Base-by-base conservation (phyloP, 768 basidiomycete genomes). In the Termitomyces eurrhizus region DNA sequence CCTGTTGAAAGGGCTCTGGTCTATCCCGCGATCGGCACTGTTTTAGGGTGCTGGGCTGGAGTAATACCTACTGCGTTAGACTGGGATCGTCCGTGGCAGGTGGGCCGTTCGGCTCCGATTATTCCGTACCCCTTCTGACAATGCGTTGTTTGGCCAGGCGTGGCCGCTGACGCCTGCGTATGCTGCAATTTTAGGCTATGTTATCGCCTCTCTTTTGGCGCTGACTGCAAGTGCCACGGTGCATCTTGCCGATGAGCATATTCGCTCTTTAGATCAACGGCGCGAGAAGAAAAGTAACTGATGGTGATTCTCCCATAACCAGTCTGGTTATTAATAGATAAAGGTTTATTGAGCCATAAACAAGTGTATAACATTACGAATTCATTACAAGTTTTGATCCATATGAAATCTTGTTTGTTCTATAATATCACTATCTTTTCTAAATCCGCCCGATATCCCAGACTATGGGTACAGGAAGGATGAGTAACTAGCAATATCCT, bases 31-130 rank as follows among this genome's bases (percentile, higher is more conserved):
- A 67, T 88, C 29, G 92, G 92, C 44, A 77, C 90, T 0, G 64
- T 90, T 46, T 33, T 87, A 21, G 96, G 95, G 6, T 79, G 83
- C 48, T 97, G 94, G 95, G 39, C 82, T 14, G 95, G 94, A 16
- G 85, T 83, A 11, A 78, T 95, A 50, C 92, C 93, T 2, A 88
- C 95, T 50, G 90, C 93, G 0, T 84, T 98, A 18, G 96, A 98
- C 74, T 98, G 96, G 96, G 95, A 95, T 69, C 83, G 93, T 41
- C 93, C 95, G 7, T 98, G 95, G 95, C 96, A 98, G 89, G 94
- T 92, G 56, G 59, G 84, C 75, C n/a, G 24, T 24, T 46, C 33
- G 21, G 14, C 32, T 42, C 50, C 36, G 24, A 33, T 62, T 44
- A 18, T 51, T 36, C 50, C 29, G 44, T 37, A 4, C 29, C 8